Evolutionary conservation across 257 asterid genomes (phyloP), one percentile per base, ranked within the genome.

Genomic region (Fraxinus pennsylvanica): DNA sequence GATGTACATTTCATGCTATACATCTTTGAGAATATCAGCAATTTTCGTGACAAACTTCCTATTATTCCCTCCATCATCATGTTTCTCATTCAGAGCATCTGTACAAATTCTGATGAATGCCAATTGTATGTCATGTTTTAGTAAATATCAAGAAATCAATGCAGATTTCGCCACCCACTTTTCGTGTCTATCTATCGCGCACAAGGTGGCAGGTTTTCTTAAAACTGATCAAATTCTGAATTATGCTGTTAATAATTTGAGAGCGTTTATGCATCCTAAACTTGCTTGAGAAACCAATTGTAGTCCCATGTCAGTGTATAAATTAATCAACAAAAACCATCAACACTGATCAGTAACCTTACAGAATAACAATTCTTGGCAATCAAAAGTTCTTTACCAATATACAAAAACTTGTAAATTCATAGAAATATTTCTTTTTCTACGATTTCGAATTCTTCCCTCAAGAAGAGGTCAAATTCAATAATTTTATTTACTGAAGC

Each of bases 271-370:
- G 65, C 65, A 54, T 54, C 65, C 27, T 47, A n/a, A 61, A 61
- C 68, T 61, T 22, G 68, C 68, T 61, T 21, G 32, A 61, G 68
- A 61, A 61, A 61, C 32, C 33, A 61, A 61, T 61, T 21, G 68
- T 10, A 61, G 15, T 22, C 7, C 13, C 68, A 22, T 22, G 32
- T 22, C 68, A 1, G 2, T 9, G 15, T n/a, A 54, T n/a, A 54
- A 54, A 54, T 54, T 54, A 54, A 17, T n/a, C 65, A 54, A 54
- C n/a, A 15, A n/a, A 2, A 0, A 29, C 2, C 17, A 21, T 61
- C 15, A 22, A 3, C 32, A 9, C 15, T 61, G 22, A 22, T 61
- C 33, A 9, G 14, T 61, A 15, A 61, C 15, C 33, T 22, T 21
- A 25, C 32, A 22, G 15, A 22, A 22, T 54, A 54, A n/a, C 27